A percentile compares a stretch with the other conserved stretches of the same genome.
phyloP scores from a whole-genome alignment of 331 rosid species.

The Erythrophleum ivorense region DNA sequence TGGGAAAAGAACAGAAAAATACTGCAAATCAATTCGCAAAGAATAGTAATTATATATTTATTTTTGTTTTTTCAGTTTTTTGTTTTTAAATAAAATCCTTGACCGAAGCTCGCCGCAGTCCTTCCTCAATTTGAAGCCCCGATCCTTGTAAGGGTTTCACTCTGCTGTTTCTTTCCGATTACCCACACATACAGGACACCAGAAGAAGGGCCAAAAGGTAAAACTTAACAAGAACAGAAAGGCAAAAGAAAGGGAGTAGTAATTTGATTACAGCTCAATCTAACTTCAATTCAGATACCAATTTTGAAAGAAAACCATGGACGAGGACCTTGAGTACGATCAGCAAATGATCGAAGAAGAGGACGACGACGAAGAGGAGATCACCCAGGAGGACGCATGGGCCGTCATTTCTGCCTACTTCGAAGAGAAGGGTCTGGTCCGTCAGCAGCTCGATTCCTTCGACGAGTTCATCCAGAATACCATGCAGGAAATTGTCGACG shows the following conservation, averaged over 20 bases:
- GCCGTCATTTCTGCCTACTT: slow-evolving; percentile 96
- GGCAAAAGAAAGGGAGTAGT: not conserved
- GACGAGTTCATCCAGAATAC: slow-evolving; percentile 98
- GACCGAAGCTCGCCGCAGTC: not conserved
- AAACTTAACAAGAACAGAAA: not conserved
- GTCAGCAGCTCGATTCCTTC: slow-evolving; percentile 95
- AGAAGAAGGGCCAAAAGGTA: not conserved
- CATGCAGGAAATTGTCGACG: slow-evolving; percentile 97
- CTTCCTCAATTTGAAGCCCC: not conserved
- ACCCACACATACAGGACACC: accelerated
- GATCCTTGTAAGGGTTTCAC: not conserved
- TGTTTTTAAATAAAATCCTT: not conserved
- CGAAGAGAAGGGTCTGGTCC: slow-evolving; percentile 93
- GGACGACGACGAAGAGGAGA: slow-evolving; percentile 81
- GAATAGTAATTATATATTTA: too few species aligned
- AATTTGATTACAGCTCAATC: not conserved
- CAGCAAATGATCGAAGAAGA: slow-evolving; percentile 56
- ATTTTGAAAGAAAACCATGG: slow-evolving; percentile 46
- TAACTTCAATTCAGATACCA: not conserved
- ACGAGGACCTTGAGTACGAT: slow-evolving; percentile 78
- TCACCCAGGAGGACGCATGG: slow-evolving; percentile 98
- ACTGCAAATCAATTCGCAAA: too few species aligned
- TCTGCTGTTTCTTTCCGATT: too few species aligned
- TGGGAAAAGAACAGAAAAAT: too few species aligned
- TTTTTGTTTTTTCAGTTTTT: too few species aligned